Evolutionary conservation across 2,329 filamentous ascomycete species (phyloP), one percentile per base, ranked within the genome.

Genomic region (Monosporascus sp.): DNA sequence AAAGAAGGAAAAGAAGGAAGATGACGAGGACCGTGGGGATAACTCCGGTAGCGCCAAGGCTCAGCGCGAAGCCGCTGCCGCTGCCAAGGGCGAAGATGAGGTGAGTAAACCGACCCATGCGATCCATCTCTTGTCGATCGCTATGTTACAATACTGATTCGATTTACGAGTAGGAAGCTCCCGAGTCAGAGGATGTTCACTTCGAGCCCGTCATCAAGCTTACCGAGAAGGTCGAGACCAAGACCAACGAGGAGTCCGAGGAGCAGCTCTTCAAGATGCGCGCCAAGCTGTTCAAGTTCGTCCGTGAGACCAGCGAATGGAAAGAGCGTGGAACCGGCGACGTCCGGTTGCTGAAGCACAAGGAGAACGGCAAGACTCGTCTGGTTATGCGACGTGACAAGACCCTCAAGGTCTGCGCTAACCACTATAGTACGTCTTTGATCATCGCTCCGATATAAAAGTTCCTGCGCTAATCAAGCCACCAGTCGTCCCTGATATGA

Each of bases 401-500:
- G 90, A 99, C 94, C 57, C 86, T 97, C 79, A 99, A 99, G 84
- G 94, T 99, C 76, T 99, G 94, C 87, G 94, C 94, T 71, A 99
- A 99, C 82, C 94, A 99, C 83, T 99, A 99, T 78, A 87, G 92
- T 96, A 86, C 68, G 88, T 78, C 27, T 14, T 19, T 26, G 16
- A 31, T 19, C 38, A 17, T 31, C 43, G 26, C n/a, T 9, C 8
- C 41, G 9, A n/a, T 27, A n/a, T 34, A 22, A 37, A 36, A 1
- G 7, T 49, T 40, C 34, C 52, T 56, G 31, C 56, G 50, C 62
- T 61, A 54, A 56, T 38, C 9, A 56, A 44, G 56, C 46, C 50
- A 53, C 38, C 52, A 96, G 92, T 99, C 69, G 91, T 96, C 57
- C 93, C 93, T 59, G 93, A 97, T 76, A 97, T 99, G 93, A 97